Base-by-base conservation (phyloP, 805 yeast species). In the Pichia deserticola region DNA sequence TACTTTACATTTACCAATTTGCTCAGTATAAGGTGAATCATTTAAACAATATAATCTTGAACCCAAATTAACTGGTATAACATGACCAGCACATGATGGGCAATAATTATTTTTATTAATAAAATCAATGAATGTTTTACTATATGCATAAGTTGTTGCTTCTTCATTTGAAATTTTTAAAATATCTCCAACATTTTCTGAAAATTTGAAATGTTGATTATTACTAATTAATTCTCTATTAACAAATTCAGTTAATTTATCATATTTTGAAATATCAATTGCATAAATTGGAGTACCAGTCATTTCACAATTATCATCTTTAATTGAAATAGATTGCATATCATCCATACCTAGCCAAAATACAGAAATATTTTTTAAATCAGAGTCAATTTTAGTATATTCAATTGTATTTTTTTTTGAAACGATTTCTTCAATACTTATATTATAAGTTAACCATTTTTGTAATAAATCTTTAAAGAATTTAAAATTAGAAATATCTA, bases 111-210 rank as follows among this genome's bases (percentile, higher is more conserved):
- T 86, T 47, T 88, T 79, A 48, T 68, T 65, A 43, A 86, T 71
- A 97, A 97, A 92, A 65, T 90, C 96, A 48, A 89, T 60, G 61
- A 81, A 86, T 82, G 86, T 88, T 51, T 84, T 79, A 0, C 87
- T 92, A 60, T 90, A 93, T 3, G 95, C 83, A 55, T 79, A 83
- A 27, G 89, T 62, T 3, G 88, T 79, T 0, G 89, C 84, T 46
- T 84, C 85, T 45, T 57, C 61, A 51, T 56, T 56, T 11, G 60
- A 37, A 28, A 65, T 29, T 8, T 51, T 51, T n/a, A 65, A 44
- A 15, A 59, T 53, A 29, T 64, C 65, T 20, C 11, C 15, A 32
- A 40, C 44, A 15, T 32, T 25, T 13, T 30, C 15, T 20, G 37
- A 32, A 48, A 41, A 53, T 25, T 28, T 38, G 11, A 34, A 27